phyloP scores from a whole-genome alignment of 2,329 filamentous ascomycete species.

The Stagonosporopsis cucurbitacearum region DNA sequence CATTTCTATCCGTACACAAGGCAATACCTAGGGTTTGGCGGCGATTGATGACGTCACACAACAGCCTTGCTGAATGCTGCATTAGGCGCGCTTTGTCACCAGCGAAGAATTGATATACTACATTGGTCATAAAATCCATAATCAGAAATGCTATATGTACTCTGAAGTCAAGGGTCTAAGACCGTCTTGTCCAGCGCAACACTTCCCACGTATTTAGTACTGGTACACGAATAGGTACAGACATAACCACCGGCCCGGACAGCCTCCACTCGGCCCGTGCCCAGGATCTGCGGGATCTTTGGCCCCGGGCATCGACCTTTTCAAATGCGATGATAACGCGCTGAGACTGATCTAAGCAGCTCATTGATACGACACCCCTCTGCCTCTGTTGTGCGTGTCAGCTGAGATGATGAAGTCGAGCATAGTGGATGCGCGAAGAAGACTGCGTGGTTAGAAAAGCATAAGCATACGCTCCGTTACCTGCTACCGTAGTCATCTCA shows the following conservation, averaged over 20 bases:
- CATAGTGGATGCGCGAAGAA: background rate
- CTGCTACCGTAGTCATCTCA: background rate
- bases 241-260: background rate
- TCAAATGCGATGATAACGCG: background rate
- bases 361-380: background rate
- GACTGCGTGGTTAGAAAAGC: background rate
- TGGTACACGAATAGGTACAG: background rate
- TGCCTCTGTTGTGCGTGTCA: background rate
- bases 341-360: background rate
- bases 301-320: background rate
- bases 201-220: background rate
- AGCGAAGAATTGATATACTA: background rate
- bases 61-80: background rate
- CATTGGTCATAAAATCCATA: background rate
- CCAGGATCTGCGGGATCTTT: background rate
- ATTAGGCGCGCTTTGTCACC: background rate
- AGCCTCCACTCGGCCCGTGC: conserved; percentile 1
- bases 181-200: background rate
- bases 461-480: background rate
- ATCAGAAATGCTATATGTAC: background rate
- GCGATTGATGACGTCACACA: conserved; percentile 1
- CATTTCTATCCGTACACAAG: no score
- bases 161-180: background rate
- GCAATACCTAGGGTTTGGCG: background rate
- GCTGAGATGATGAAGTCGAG: background rate